Conservation (phyloP, 768 basidiomycete species). For the Tylopilus sp. region DNA sequence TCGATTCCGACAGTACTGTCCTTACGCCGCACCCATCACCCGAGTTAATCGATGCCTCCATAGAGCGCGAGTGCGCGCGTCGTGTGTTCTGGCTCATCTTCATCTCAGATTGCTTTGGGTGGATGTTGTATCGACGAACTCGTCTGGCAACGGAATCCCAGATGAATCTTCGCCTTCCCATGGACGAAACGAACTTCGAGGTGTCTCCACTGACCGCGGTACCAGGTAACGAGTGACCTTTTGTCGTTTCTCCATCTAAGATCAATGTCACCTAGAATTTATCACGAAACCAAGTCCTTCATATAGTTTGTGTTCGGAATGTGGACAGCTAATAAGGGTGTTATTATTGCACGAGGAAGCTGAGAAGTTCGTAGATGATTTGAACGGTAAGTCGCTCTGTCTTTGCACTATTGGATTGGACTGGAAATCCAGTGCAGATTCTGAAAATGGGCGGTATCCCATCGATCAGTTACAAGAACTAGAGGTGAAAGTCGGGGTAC, state of each 20-base stretch:
- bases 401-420: not conserved
- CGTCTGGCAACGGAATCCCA: conserved; percentile 41
- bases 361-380: conserved; percentile 51
- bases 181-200: conserved; percentile 80
- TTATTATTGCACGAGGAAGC: conserved; percentile 61
- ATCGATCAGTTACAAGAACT: conserved; percentile 39
- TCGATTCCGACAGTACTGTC: conserved; percentile 57
- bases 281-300: conserved; percentile 60
- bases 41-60: conserved; percentile 55
- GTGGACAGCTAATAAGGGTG: conserved; percentile 72
- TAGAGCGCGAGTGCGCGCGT: conserved; percentile 76
- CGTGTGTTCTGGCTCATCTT: conserved; percentile 80
- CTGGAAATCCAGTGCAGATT: conserved; percentile 30
- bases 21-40: conserved; percentile 57
- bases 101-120: conserved; percentile 50
- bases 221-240: conserved; percentile 25
- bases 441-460: conserved; percentile 27
- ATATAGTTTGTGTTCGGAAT: conserved; percentile 51
- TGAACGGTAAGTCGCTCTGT: conserved; percentile 44
- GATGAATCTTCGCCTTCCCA: conserved; percentile 64
- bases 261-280: conserved; percentile 49
- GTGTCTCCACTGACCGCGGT: conserved; percentile 46
- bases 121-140: conserved; percentile 35
- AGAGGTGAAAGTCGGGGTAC: conserved; percentile 41
- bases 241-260: not conserved